Conservation (phyloP, 345 rosid species). For the Noccaea caerulescens region DNA sequence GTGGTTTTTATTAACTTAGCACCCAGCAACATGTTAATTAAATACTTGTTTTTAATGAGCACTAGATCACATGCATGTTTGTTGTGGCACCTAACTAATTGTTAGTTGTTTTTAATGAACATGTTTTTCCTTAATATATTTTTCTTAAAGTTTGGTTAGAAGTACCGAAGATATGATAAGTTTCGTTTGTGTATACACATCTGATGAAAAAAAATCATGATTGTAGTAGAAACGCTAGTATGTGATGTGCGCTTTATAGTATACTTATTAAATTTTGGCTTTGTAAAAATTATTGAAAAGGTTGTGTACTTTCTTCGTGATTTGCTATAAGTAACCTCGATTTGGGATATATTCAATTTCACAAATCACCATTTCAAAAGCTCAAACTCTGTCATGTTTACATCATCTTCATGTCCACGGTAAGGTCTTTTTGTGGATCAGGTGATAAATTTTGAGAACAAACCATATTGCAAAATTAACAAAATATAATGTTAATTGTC, state of each 20-base stretch:
- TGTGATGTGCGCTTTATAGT: not conserved
- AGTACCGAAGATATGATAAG: not conserved
- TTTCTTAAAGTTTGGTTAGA: not conserved
- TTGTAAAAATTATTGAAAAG: not conserved
- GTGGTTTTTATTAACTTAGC: not conserved
- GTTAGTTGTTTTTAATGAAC: not conserved
- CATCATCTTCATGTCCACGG: no score
- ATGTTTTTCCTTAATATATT: not conserved
- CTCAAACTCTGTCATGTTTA: not conserved
- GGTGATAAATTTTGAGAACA: no score
- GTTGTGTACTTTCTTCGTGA: not conserved
- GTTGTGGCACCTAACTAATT: not conserved
- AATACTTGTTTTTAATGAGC: not conserved
- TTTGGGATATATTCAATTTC: no score
- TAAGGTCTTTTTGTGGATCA: no score
- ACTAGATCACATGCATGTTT: not conserved
- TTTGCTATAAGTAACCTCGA: not conserved
- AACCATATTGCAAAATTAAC: no score
- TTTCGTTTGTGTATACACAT: not conserved
- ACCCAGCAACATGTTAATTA: conserved; percentile 11
- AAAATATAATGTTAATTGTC: no score
- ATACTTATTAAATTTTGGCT: not conserved
- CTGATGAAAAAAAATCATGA: not conserved
- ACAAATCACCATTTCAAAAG: no score
- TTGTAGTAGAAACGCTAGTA: not conserved